phyloP scores from a whole-genome alignment of 192 early-diverging fungal genomes.

The Podila clonocystis region DNA sequence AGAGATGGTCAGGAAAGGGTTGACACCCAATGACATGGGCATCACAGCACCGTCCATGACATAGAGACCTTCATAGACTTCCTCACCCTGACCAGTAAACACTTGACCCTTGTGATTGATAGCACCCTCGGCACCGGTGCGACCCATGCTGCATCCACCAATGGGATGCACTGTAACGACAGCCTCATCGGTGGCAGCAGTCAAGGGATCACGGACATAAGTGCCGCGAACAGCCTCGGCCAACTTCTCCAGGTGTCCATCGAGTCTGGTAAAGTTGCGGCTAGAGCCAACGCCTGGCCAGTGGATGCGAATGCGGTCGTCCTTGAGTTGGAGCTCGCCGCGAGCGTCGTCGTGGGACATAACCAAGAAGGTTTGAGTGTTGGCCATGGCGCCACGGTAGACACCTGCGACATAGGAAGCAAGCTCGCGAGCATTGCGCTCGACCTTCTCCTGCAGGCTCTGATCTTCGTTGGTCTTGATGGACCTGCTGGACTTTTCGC shows the following conservation, averaged over 20 bases:
- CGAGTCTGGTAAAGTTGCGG: slow-evolving; percentile 35
- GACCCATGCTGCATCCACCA: slow-evolving; percentile 56
- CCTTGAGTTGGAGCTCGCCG: slow-evolving; percentile 41
- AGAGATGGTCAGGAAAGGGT: slow-evolving; percentile 61
- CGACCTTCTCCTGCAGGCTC: slow-evolving; percentile 33
- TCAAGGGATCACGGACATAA: slow-evolving; percentile 51
- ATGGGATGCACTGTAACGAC: slow-evolving; percentile 60
- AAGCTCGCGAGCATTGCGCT: slow-evolving; percentile 33
- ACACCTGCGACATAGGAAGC: slow-evolving; percentile 33
- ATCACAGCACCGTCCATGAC: slow-evolving; percentile 59
- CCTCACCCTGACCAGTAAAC: slow-evolving; percentile 38
- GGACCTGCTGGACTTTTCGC: slow-evolving; percentile 11
- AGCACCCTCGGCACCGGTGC: slow-evolving; percentile 46
- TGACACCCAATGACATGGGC: slow-evolving; percentile 58
- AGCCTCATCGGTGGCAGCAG: slow-evolving; percentile 30
- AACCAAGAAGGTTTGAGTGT: slow-evolving; percentile 58
- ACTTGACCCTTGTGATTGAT: slow-evolving; percentile 63
- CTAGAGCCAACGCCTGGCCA: slow-evolving; percentile 47
- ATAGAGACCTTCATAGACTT: slow-evolving; percentile 59
- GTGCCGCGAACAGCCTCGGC: slow-evolving; percentile 34
- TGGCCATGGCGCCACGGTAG: slow-evolving; percentile 50
- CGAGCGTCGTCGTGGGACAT: slow-evolving; percentile 61
- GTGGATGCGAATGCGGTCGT: slow-evolving; percentile 48
- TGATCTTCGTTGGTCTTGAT: slow-evolving; percentile 18
- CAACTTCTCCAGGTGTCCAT: slow-evolving; percentile 27